Evolutionary conservation across 805 yeast species (phyloP), one percentile per base, ranked within the genome.

Genomic region (Groenewaldozyma salmanticensis): DNA sequence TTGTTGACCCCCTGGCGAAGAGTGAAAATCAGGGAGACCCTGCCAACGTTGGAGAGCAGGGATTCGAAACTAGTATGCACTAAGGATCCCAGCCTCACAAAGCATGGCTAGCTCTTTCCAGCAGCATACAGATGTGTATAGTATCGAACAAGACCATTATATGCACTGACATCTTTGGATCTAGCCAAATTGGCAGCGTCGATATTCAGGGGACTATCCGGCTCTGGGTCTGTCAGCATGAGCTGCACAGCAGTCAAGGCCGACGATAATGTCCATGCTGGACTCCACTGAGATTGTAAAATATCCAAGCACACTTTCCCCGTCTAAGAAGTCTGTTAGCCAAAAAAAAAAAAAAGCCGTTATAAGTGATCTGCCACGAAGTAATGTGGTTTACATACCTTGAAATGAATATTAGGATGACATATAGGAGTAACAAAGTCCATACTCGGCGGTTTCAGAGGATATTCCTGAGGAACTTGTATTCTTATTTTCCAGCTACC

Each of bases 401-500:
- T 54, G 37, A 60, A 58, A 42, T 60, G 57, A 39, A 62, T 54
- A 36, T 63, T 63, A 1, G 67, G 67, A 46, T 63, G 68, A 40
- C 60, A 50, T 29, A 54, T 60, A 16, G 39, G 49, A 16, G 56
- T 54, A n/a, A 31, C 40, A 47, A 74, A 75, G 34, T 47, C 51
- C 50, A 74, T 65, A 9, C 44, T 53, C 4, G 80, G 80, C 1
- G 80, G 78, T 29, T 56, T 54, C 11, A 65, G 53, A 1, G 80
- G 80, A 51, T 74, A 74, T 21, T 54, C 52, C 4, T 42, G 33
- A 3, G 69, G 64, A 3, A 72, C 62, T 9, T 37, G 35, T 27
- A 74, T 73, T 11, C 52, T 55, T 13, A 74, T 54, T 29, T 48
- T 52, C 78, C 79, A 75, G 41, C 58, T 54, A 11, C 79, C 80